A percentile compares a stretch with the other conserved stretches of the same genome.
phyloP scores from a whole-genome alignment of 2,329 filamentous ascomycete species.

The Lomentospora prolificans region DNA sequence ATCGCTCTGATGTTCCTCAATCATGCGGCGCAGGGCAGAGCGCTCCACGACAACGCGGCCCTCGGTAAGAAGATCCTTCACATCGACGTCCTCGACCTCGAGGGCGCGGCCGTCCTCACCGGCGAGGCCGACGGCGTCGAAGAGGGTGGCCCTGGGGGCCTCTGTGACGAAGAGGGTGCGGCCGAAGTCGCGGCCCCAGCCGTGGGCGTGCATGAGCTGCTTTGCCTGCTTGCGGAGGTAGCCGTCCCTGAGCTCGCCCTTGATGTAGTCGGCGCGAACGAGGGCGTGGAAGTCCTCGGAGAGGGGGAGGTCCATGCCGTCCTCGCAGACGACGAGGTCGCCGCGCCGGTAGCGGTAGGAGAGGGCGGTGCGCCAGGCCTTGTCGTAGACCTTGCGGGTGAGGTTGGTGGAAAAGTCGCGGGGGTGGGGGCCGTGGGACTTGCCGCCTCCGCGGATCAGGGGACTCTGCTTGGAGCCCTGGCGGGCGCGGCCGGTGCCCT shows the following conservation, averaged over 20 bases:
- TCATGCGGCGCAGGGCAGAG: slow-evolving; percentile 63
- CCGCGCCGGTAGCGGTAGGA: slow-evolving; percentile 84
- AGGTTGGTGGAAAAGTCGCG: slow-evolving; percentile 81
- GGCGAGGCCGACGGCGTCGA: slow-evolving; percentile 53
- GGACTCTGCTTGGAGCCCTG: slow-evolving; percentile 74
- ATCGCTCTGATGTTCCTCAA: slow-evolving; percentile 63
- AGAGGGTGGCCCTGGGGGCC: slow-evolving; percentile 50
- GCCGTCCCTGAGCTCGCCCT: slow-evolving; percentile 40
- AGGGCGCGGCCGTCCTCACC: slow-evolving; percentile 60
- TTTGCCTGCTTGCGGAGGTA: slow-evolving; percentile 53
- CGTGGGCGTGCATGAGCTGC: slow-evolving; percentile 60
- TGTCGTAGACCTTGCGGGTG: slow-evolving; percentile 84
- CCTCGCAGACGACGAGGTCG: slow-evolving; percentile 77
- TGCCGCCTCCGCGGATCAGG: slow-evolving; percentile 74
- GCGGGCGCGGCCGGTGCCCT: slow-evolving; percentile 74
- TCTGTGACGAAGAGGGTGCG: slow-evolving; percentile 68
- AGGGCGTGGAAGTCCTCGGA: slow-evolving; percentile 38
- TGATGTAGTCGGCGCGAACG: slow-evolving; percentile 27
- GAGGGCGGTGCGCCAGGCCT: slow-evolving; percentile 88
- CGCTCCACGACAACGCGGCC: slow-evolving; percentile 82
- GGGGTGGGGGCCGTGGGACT: slow-evolving; percentile 80
- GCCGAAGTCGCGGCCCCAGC: slow-evolving; percentile 57
- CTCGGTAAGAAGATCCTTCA: slow-evolving; percentile 85
- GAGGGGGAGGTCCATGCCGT: slow-evolving; percentile 58
- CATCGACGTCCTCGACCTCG: slow-evolving; percentile 71